Percentiles rank a stretch among this genome's conserved stretches.
These are phyloP conservation scores for Neurospora pannonica DNA, from an alignment of 495 filamentous ascomycete species.

Conservation along the genomic window DNA sequence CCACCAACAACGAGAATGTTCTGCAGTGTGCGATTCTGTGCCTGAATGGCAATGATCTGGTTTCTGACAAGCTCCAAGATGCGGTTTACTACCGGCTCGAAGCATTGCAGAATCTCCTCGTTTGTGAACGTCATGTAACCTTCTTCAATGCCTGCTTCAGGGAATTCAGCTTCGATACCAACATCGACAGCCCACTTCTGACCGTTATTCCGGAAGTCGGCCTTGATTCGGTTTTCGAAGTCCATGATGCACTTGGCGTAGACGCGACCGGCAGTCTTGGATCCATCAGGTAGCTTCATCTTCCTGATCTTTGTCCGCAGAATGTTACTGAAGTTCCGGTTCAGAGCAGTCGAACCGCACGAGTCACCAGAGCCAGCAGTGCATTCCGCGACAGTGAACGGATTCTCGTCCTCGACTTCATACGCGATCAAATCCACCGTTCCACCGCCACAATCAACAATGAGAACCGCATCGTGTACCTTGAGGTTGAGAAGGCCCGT, in stretches of 20 bases:
- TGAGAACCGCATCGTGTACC: conserved; percentile 62
- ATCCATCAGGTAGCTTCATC: conserved; percentile 69
- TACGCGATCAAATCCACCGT: conserved; percentile 71
- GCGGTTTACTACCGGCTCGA: conserved; percentile 66
- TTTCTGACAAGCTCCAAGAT: conserved; percentile 66
- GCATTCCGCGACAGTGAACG: conserved; percentile 65
- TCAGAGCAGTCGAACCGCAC: conserved; percentile 63
- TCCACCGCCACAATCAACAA: conserved; percentile 68
- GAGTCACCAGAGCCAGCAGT: conserved; percentile 68
- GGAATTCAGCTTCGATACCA: conserved; percentile 68
- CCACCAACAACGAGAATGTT: conserved; percentile 68
- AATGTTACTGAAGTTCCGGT: conserved; percentile 69
- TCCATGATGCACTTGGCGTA: conserved; percentile 78
- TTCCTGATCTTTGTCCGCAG: conserved; percentile 66
- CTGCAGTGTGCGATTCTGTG: conserved; percentile 60
- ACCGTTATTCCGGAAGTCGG: conserved; percentile 71
- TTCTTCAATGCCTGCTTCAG: conserved; percentile 66
- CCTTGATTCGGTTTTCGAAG: conserved; percentile 72
- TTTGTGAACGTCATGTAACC: conserved; percentile 79
- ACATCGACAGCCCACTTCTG: conserved; percentile 73
- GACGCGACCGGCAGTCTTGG: conserved; percentile 62
- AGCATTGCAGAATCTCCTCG: conserved; percentile 70
- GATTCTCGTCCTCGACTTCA: conserved; percentile 66
- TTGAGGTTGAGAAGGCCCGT: conserved; percentile 65
- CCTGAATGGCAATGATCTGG: conserved; percentile 71